These are phyloP conservation scores for Ceratocystis variospora DNA, from an alignment of 2,329 filamentous ascomycete genomes.

Conservation along the genomic window DNA sequence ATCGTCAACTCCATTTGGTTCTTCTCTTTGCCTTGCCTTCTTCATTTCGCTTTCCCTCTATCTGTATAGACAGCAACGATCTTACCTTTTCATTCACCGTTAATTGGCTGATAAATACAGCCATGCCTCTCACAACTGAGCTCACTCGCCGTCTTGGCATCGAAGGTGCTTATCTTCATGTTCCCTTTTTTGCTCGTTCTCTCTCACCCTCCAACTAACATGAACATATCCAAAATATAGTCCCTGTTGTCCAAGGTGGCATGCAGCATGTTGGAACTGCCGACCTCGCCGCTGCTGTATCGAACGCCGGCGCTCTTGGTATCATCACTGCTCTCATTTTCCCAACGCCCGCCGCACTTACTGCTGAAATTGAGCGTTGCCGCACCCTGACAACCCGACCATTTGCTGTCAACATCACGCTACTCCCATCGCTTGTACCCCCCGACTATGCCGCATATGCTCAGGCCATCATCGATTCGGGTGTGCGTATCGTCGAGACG, in stretches of 20 bases:
- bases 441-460: conserved; percentile 90
- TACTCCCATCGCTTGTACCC: conserved; percentile 76
- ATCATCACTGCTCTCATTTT: conserved; percentile 83
- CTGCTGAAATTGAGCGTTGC: conserved; percentile 83
- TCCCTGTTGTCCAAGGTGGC: conserved; percentile 72
- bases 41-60: no score
- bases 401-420: conserved; percentile 90
- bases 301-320: conserved; percentile 69
- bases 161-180: conserved; percentile 27
- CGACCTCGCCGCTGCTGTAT: conserved; percentile 61
- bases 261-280: conserved; percentile 82
- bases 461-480: conserved; percentile 84
- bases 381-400: conserved; percentile 62
- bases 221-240: conserved; percentile 28
- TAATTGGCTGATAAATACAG: conserved; percentile 19
- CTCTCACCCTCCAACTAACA: background rate
- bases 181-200: background rate
- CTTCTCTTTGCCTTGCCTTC: no score
- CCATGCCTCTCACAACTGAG: conserved; percentile 45
- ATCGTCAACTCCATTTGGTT: no score
- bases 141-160: conserved; percentile 46
- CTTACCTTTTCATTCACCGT: background rate
- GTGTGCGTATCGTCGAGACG: conserved; percentile 81
- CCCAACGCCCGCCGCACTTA: conserved; percentile 79
- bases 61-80: background rate